Evolutionary conservation across 495 filamentous ascomycete genomes (phyloP), one percentile per base, ranked within the genome.

Genomic region (Penicillium desertorum): DNA sequence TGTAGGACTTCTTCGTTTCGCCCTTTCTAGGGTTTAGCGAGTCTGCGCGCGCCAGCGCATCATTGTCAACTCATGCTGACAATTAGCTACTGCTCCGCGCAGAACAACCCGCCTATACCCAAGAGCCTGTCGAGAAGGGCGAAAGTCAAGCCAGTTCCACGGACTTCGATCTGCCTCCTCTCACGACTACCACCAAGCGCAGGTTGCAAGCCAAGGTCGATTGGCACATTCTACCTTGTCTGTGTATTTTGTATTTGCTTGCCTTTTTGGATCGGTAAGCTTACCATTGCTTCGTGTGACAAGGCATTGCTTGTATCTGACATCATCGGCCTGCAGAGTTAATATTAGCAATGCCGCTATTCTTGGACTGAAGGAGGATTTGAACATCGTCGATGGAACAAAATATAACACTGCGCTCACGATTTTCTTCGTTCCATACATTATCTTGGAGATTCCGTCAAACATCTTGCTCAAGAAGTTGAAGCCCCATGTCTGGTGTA

Each of bases 381-480:
- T 94, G 12, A 39, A 77, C 17, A 79, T 96, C 20, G 66, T 55
- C 19, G 59, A 59, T 0, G 77, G 76, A 25, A 79, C 79, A 12
- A 81, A 89, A 63, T 92, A 87, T 71, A 94, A 93, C 72, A 88
- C 82, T 14, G 89, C 88, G 0, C 74, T 96, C 57, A 85, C 84
- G 22, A 93, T 96, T 61, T 96, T 97, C 80, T 98, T 96, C 74
- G 85, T 97, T 0, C 92, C 93, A 0, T 98, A 96, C 67, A 81
- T 96, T 59, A 60, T 93, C 45, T 87, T 87, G 62, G 92, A 85
- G 69, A 94, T 98, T 49, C 94, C 93, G 3, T 91, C 88, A 48
- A 98, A 98, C 65, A 83, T 96, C 51, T 65, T 95, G 17, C 75
- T 98, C 25, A 96, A 95, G 71, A 84, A 83, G 57, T 76, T 96